Conservation (phyloP, 106 monocot species). For the Iris macrosiphon region DNA sequence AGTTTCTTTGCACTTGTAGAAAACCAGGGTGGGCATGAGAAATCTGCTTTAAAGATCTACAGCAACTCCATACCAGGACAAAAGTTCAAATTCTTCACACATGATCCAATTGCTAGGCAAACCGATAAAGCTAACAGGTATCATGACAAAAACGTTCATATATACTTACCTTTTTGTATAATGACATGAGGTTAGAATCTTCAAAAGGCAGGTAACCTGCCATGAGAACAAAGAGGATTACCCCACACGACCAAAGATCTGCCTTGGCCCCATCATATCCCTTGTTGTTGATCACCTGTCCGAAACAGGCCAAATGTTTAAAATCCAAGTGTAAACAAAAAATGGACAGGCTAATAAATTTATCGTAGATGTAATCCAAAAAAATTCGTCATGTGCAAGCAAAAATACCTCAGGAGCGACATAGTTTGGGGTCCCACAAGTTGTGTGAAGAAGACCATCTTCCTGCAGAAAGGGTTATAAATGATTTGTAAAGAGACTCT, state of each 20-base stretch:
- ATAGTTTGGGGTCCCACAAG: constrained; percentile 97
- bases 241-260: constrained; percentile 95
- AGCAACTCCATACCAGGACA: constrained; percentile 1
- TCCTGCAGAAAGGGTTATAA: constrained; percentile 32
- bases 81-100: background rate
- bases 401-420: constrained; percentile 69
- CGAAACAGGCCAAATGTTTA: background rate
- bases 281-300: constrained; percentile 80
- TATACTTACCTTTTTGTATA: constrained; percentile 72
- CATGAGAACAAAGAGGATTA: constrained; percentile 90
- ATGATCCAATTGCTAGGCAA: background rate
- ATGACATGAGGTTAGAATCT: constrained; percentile 54
- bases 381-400: background rate
- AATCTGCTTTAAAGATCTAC: constrained; percentile 91
- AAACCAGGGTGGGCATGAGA: constrained; percentile 88
- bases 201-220: constrained; percentile 93
- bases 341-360: background rate
- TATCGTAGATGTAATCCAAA: background rate
- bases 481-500: background rate
- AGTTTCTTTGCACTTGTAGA: constrained; percentile 92
- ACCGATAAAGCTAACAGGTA: background rate
- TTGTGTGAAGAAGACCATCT: constrained; percentile 89
- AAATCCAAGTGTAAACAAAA: background rate
- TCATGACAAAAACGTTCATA: background rate
- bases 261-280: constrained; percentile 97